These are phyloP conservation scores for Solanum sejunctum DNA, from an alignment of 257 asterid species.

Conservation along the genomic window DNA sequence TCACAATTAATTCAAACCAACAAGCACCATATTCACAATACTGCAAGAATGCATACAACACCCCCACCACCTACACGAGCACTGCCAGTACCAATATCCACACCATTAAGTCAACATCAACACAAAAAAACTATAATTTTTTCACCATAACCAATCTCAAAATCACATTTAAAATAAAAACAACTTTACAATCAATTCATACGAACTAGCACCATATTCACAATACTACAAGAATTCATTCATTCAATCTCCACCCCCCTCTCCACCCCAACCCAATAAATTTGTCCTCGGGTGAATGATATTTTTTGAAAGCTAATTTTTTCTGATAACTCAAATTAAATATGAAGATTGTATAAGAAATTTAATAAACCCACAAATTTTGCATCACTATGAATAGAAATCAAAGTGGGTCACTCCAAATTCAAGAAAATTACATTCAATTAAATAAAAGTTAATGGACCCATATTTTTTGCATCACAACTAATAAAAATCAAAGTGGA, in stretches of 20 bases:
- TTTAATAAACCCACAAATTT: too few species aligned
- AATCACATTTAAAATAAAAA: neutral
- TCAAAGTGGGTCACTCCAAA: too few species aligned
- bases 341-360: too few species aligned
- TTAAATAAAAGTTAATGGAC: too few species aligned
- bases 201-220: neutral
- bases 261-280: too few species aligned
- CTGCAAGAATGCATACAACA: neutral
- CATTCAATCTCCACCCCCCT: neutral
- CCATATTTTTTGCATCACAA: too few species aligned
- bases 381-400: too few species aligned
- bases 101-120: conserved; percentile 20
- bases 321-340: too few species aligned
- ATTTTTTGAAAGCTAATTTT: too few species aligned
- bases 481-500: too few species aligned
- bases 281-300: too few species aligned
- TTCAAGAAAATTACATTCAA: too few species aligned
- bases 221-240: neutral
- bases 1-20: neutral
- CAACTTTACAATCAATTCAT: neutral
- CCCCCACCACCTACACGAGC: conserved; percentile 64
- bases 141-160: neutral
- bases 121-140: neutral
- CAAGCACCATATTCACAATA: neutral
- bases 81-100: conserved; percentile 90